phyloP scores from a whole-genome alignment of 768 basidiomycete genomes.

The Boletus subparvulus region DNA sequence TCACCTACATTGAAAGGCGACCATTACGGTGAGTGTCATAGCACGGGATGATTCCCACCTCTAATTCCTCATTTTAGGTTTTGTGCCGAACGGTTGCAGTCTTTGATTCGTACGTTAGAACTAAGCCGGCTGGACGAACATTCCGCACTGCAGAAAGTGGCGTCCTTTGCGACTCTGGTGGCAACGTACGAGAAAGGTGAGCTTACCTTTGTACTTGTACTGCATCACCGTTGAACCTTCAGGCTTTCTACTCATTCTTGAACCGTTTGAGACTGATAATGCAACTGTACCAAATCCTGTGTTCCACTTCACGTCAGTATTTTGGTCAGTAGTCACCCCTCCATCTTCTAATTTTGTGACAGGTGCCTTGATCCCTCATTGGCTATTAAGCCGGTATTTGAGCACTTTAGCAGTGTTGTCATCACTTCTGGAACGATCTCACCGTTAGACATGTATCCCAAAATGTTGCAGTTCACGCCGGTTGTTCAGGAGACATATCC shows the following conservation, averaged over 20 bases:
- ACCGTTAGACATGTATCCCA: constrained; percentile 99
- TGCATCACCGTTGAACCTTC: neutral
- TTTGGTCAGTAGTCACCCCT: neutral
- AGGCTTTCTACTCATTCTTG: constrained; percentile 96
- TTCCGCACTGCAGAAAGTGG: constrained; percentile 90
- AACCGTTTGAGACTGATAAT: constrained; percentile 98
- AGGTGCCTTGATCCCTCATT: constrained; percentile 97
- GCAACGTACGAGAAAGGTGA: constrained; percentile 96
- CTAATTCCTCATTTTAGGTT: constrained; percentile 53
- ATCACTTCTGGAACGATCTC: constrained; percentile 99
- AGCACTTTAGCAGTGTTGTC: constrained; percentile 96
- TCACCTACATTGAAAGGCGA: constrained; percentile 94
- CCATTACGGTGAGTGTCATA: constrained; percentile 71
- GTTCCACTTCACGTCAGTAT: constrained; percentile 89
- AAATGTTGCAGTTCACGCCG: constrained; percentile 97
- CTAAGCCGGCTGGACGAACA: constrained; percentile 89
- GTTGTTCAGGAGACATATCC: constrained; percentile 96
- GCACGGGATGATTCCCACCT: neutral
- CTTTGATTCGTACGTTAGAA: constrained; percentile 89
- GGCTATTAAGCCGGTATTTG: constrained; percentile 97
- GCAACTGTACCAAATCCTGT: constrained; percentile 98
- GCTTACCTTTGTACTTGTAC: constrained; percentile 1
- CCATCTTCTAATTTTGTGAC: constrained; percentile 13
- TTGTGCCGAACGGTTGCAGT: constrained; percentile 94
- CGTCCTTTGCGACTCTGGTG: constrained; percentile 92